Base-by-base conservation (phyloP, 2,329 filamentous ascomycete genomes). In the Aspergillus amoenus region DNA sequence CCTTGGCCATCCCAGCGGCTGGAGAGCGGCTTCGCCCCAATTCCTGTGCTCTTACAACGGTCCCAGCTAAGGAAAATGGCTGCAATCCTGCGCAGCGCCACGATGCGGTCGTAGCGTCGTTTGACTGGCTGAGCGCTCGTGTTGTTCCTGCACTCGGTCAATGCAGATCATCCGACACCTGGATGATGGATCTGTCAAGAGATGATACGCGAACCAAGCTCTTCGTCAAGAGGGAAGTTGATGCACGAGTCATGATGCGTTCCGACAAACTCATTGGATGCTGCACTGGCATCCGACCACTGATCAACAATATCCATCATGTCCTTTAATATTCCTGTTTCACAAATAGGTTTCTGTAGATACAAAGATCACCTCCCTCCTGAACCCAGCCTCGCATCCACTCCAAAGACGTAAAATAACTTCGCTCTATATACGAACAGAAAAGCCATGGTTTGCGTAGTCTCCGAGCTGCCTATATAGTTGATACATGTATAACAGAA, bases 161-260 rank as follows among this genome's bases (percentile, higher is more conserved):
- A 41, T 50, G 55, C 45, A 54, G 50, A 57, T 57, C 55, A 54
- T 46, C 55, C 50, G 50, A 18, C 24, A 43, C 9, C 27, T 49
- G 45, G 18, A 39, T 49, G 32, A 15, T 39, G 32, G 11, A n/a
- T 37, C 30, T 49, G 34, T 37, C 11, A 30, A 30, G 22, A 42
- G 24, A 32, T 22, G 30, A 52, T 34, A 44, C 27, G 30, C 41
- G 40, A 52, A 41, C 41, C 30, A 18, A 22, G n/a, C n/a, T 13
- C 24, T 7, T 11, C 15, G 3, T 48, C 39, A 2, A 13, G 24
- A 21, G 3, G 18, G n/a, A 27, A 21, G 18, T 39, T n/a, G 34
- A 21, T 39, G 34, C n/a, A 44, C 22, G 30, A 27, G 15, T 52
- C 41, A 42, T 32, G 21, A 46, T 50, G 45, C 30, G 30, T 41